phyloP scores from a whole-genome alignment of 352 stramenopile species.

The Pythium aphanidermatum region DNA sequence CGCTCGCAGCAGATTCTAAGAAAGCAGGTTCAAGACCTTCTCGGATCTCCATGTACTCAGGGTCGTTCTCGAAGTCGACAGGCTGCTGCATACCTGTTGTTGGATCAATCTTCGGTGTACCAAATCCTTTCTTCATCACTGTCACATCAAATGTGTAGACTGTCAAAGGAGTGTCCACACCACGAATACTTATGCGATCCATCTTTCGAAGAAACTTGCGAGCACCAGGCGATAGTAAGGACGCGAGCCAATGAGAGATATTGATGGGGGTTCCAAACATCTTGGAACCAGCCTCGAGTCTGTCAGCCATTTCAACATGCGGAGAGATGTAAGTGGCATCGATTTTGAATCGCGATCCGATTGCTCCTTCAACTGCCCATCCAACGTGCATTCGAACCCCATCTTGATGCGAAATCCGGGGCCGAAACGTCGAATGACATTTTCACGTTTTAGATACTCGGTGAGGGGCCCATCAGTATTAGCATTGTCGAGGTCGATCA shows the following conservation, averaged over 20 bases:
- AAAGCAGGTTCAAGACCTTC: constrained; percentile 77
- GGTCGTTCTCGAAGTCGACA: constrained; percentile 80
- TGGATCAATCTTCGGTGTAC: constrained; percentile 60
- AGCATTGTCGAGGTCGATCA: constrained; percentile 83
- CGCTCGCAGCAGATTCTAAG: constrained; percentile 53
- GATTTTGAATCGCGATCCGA: constrained; percentile 94
- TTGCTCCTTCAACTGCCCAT: constrained; percentile 94
- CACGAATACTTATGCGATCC: constrained; percentile 79
- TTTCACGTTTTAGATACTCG: constrained; percentile 56
- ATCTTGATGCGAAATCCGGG: constrained; percentile 83
- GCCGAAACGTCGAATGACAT: constrained; percentile 83
- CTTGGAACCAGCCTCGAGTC: constrained; percentile 93
- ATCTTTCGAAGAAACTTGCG: constrained; percentile 78
- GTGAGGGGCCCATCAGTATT: constrained; percentile 70
- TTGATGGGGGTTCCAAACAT: constrained; percentile 85
- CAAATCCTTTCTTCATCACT: constrained; percentile 69
- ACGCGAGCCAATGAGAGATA: constrained; percentile 77
- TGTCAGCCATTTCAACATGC: constrained; percentile 92
- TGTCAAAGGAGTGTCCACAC: constrained; percentile 72
- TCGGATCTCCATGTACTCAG: constrained; percentile 80
- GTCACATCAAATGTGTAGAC: constrained; percentile 88
- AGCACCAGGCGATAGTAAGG: constrained; percentile 58
- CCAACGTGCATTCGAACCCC: constrained; percentile 96
- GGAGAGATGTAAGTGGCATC: constrained; percentile 97
- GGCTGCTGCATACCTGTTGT: constrained; percentile 48